Evolutionary conservation across 495 filamentous ascomycete species (phyloP), one percentile per base, ranked within the genome.

Genomic region (Annulohypoxylon stygium): DNA sequence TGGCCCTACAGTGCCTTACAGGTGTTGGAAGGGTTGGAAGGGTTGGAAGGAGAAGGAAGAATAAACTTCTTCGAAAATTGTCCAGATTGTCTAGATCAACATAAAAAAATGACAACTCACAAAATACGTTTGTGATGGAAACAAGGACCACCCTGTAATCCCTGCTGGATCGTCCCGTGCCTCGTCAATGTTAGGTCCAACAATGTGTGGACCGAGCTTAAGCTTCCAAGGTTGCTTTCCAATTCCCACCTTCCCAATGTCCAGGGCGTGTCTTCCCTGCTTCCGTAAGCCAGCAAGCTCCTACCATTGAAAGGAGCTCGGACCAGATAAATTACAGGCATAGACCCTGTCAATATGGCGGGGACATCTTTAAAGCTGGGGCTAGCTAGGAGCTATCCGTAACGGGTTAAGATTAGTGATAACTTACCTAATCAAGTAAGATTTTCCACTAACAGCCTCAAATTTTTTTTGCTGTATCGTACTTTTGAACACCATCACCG

Each of bases 151-250:
- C 45, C 66, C 48, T 12, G 26, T 11, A 16, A 16, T 48, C 61
- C 71, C 67, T 70, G 67, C 59, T 67, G 57, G 72, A 75, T 71
- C 72, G 67, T 71, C 72, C 72, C 72, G 72, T 75, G 67, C 71
- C 66, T 58, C 39, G 61, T 65, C 30, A 55, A 34, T 20, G 67
- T 62, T 69, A 48, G 57, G 57, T 47, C 37, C 51, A 66, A 58
- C 34, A 18, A 39, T 11, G 60, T 73, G 61, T 73, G 65, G 61
- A 59, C 61, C 51, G 7, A 74, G 70, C 70, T 73, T 12, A 65
- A 65, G 65, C 65, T 68, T 30, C 58, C 45, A 41, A 23, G 20
- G 20, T 23, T 6, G 2, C 30, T 30, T 30, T 6, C 30, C 30
- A 30, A 3, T 30, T 30, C 30, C 26, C 30, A 30, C 30, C 30